Conservation (phyloP, 2,329 filamentous ascomycete genomes). For the Ambrosiella xylebori region DNA sequence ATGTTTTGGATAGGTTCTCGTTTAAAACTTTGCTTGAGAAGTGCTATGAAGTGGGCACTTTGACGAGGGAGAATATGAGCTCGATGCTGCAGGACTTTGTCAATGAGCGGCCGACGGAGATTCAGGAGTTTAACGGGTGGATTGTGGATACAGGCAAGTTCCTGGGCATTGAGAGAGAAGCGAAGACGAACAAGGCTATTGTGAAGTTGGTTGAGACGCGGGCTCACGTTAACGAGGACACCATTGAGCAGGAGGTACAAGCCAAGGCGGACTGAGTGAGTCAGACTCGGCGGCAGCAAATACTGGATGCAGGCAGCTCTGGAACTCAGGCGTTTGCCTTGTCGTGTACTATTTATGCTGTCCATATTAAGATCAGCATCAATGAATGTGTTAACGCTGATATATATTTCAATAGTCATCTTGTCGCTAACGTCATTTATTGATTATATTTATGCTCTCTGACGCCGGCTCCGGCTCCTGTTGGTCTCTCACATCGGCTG, state of each 20-base stretch:
- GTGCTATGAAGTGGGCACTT: slow-evolving; percentile 23
- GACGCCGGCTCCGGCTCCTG: not conserved
- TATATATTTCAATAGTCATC: too few relatives aligned
- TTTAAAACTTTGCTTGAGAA: slow-evolving; percentile 23
- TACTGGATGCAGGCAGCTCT: not conserved
- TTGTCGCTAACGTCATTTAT: too few relatives aligned
- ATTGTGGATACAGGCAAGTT: slow-evolving; percentile 29
- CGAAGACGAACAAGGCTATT: slow-evolving; percentile 25
- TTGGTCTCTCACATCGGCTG: not conserved
- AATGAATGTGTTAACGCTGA: too few relatives aligned
- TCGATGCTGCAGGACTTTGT: slow-evolving; percentile 45
- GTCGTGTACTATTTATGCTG: too few relatives aligned
- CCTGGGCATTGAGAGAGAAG: slow-evolving; percentile 20
- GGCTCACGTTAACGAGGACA: slow-evolving; percentile 3
- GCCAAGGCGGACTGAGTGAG: not conserved
- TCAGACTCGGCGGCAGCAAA: not conserved
- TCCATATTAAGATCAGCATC: too few relatives aligned
- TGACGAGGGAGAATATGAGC: slow-evolving; percentile 31
- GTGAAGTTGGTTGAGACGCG: slow-evolving; percentile 26
- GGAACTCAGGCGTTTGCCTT: too few relatives aligned
- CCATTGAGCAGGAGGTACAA: slow-evolving; percentile 6
- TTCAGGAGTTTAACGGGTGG: slow-evolving; percentile 44
- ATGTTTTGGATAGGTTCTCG: slow-evolving; percentile 26
- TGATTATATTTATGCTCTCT: too few relatives aligned
- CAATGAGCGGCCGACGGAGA: slow-evolving; percentile 35